Evolutionary conservation across 148 eudicot genomes (phyloP), one percentile per base, ranked within the genome.

Genomic region (Camellia granthamiana): DNA sequence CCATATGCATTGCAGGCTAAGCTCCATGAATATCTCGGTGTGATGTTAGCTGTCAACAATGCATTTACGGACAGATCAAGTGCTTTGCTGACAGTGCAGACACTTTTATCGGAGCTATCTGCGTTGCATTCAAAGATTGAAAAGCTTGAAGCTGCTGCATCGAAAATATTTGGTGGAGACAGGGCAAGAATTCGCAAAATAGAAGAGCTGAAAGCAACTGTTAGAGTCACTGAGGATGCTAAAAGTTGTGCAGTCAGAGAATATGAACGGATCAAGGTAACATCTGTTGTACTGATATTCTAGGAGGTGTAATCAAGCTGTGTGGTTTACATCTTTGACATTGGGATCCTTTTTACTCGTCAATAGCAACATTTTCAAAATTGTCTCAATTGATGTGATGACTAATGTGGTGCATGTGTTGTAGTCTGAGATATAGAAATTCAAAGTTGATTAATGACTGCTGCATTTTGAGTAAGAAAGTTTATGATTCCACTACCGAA

Each of bases 91-190:
- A 94, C 98, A 3, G 98, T 97, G 80, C 99, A 97, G 85, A 94
- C 99, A 76, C 95, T 97, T 77, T 81, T 88, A 64, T 86, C 99
- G 14, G 99, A 97, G 19, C 55, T 94, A 73, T 84, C 95, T 41
- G 77, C 95, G 38, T 83, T 97, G 72, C 85, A 88, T 61, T 85
- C 89, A 77, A 90, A 94, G 84, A 90, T 97, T 79, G 95, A 92
- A 85, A 97, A 92, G 87, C 89, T 92, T 80, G 98, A 97, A 82
- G 91, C 88, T 84, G 98, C 99, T 82, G 84, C 99, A 64, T 92
- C 97, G 43, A 97, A 92, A 84, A 88, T 97, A 81, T 97, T 97
- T 86, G 99, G 99, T 69, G 99, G 99, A 66, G 98, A 97, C 86
- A 88, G 88, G 75, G 85, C 95, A 49, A 92, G 94, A 84, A 85